phyloP scores from a whole-genome alignment of 495 filamentous ascomycete species.

The Paragyromitra xinjiangensis region DNA sequence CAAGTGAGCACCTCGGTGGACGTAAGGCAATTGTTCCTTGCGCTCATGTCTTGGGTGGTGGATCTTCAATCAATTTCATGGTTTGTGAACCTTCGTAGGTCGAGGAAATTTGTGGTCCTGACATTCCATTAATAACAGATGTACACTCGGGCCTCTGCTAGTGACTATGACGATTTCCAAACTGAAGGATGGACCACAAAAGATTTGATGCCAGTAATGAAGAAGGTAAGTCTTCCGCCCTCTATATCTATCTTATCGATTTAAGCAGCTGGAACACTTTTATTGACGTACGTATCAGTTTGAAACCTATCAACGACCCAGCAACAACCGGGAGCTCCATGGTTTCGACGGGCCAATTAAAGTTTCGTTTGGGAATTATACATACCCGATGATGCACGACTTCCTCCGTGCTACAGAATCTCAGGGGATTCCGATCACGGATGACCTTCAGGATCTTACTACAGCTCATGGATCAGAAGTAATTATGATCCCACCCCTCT shows the following conservation, averaged over 20 bases:
- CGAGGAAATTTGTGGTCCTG: neutral
- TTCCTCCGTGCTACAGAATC: slow-evolving; percentile 81
- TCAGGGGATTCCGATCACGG: slow-evolving; percentile 76
- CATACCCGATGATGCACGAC: slow-evolving; percentile 76
- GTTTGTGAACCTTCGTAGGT: slow-evolving; percentile 58
- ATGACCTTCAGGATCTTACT: slow-evolving; percentile 74
- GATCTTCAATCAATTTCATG: slow-evolving; percentile 85
- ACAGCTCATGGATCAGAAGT: slow-evolving; percentile 64
- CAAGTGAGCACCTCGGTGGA: slow-evolving; percentile 74
- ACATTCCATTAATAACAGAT: slow-evolving; percentile 64
- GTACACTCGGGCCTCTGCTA: slow-evolving; percentile 84
- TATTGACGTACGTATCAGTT: slow-evolving; percentile 59
- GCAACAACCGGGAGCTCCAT: slow-evolving; percentile 78
- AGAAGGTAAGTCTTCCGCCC: slow-evolving; percentile 61
- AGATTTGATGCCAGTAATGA: slow-evolving; percentile 81
- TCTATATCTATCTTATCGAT: neutral
- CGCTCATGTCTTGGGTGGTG: slow-evolving; percentile 79
- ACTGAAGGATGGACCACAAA: slow-evolving; percentile 82
- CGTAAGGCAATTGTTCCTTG: slow-evolving; percentile 80
- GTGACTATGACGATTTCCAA: slow-evolving; percentile 86
- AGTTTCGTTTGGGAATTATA: slow-evolving; percentile 81
- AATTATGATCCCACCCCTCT: neutral
- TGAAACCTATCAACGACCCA: slow-evolving; percentile 81
- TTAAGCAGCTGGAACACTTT: neutral
- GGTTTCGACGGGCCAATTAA: slow-evolving; percentile 85